Percentiles rank a stretch among this genome's conserved stretches.
phyloP scores from a whole-genome alignment of 2,329 filamentous ascomycete species.

The Leptographium flavum region DNA sequence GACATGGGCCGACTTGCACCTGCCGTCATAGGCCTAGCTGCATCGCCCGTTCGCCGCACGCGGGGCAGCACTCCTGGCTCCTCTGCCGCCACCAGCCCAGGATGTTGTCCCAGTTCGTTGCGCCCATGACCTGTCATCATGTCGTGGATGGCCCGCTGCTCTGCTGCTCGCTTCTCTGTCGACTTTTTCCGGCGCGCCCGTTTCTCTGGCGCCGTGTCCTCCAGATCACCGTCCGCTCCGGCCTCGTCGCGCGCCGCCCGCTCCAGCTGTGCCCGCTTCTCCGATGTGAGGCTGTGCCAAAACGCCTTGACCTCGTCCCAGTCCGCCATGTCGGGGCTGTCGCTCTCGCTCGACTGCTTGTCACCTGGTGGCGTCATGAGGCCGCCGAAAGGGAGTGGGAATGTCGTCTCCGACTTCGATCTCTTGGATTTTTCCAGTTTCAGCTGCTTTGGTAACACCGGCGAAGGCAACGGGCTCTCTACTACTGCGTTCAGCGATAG shows the following conservation, averaged over 20 bases:
- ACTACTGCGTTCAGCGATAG: slow-evolving; percentile 60
- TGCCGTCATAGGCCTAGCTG: too few species aligned
- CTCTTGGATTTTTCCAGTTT: background rate
- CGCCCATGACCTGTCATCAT: background rate
- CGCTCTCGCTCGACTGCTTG: background rate
- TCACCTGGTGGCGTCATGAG: background rate
- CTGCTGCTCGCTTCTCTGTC: slow-evolving; percentile 25
- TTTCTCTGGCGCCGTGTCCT: slow-evolving; percentile 20
- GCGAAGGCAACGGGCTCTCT: slow-evolving; percentile 32
- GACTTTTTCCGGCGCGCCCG: slow-evolving; percentile 26
- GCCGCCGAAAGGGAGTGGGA: too few species aligned
- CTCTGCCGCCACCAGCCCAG: background rate
- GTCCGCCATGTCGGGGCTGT: slow-evolving; percentile 23
- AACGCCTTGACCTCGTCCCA: slow-evolving; percentile 58
- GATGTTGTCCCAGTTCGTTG: too few species aligned
- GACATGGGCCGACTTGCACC: background rate
- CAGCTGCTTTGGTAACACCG: background rate
- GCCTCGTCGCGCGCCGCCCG: slow-evolving; percentile 40
- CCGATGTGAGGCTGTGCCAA: slow-evolving; percentile 51
- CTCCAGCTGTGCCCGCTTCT: slow-evolving; percentile 49
- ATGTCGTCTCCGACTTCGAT: too few species aligned
- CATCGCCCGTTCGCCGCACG: background rate
- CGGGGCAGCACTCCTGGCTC: too few species aligned
- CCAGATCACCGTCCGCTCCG: slow-evolving; percentile 30
- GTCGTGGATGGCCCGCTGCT: slow-evolving; percentile 20